Base-by-base conservation (phyloP, 2,329 filamentous ascomycete species). In the Macroventuria anomochaeta region DNA sequence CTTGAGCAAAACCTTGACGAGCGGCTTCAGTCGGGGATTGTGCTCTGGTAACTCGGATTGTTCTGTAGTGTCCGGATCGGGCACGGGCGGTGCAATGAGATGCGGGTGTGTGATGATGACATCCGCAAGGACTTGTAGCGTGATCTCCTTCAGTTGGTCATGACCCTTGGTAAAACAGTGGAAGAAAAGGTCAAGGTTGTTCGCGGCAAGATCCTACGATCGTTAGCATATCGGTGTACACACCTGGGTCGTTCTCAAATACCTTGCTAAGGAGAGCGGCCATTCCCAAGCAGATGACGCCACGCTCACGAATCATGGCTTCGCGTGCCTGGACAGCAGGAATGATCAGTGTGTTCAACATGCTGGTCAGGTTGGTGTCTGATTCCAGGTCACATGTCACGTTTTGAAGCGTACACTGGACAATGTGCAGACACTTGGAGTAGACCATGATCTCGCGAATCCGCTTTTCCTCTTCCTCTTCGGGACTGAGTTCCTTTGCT, bases 341-440 rank as follows among this genome's bases (percentile, higher is more conserved):
- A 2, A 99, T 92, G 36, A 99, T 91, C 7, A 99, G 83, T 62
- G 95, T 97, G 79, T 99, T 97, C 42, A 99, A 82, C 89, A 97
- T 97, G n/a, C 90, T 90, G 3, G 96, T 91, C n/a, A 97, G 79
- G 69, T 96, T 89, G 52, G 89, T 87, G 71, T 96, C 96, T 63
- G 93, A 85, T 75, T 97, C 92, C 31, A 97, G 80, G 67, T 90
- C 90, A 56, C 91, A 91, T 46, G 90, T 84, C 8, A 99, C 91
- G 69, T 97, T 96, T 70, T 96, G 88, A 44, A 99, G 83, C 90
- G 97, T 96, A 80, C 92, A 97, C 75, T 97, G 91, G 21, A 96
- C 93, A 63, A 99, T 97, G 71, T 97, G 90, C 57, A 99, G 82
- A 74, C 95, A 97, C 77, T 97, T 97, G 85, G 97, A 93, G 79